Evolutionary conservation across 228 moss, liverwort and hornwort species (phyloP).

Genomic region (Sphagnum fallax): DNA sequence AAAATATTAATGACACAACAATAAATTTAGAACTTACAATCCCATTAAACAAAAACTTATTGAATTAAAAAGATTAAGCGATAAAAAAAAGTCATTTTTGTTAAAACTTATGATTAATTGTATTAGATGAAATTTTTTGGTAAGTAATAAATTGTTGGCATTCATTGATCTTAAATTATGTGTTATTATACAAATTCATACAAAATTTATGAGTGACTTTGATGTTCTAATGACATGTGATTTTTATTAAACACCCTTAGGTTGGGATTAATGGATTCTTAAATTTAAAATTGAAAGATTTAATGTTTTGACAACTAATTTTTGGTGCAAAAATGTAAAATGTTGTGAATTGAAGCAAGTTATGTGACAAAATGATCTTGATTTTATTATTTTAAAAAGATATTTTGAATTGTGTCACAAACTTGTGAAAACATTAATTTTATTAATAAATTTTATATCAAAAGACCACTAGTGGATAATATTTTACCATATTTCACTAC

Average conservation of each 20-base stretch:
- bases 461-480: no score
- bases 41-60: not conserved
- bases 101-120: not conserved
- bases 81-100: not conserved
- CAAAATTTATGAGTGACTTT: not conserved
- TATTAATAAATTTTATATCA: no score
- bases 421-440: not conserved
- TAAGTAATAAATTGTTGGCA: not conserved
- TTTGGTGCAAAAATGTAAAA: not conserved
- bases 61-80: not conserved
- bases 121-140: not conserved
- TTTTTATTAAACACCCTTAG: not conserved
- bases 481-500: no score
- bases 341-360: not conserved
- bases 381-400: not conserved
- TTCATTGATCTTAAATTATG: not conserved
- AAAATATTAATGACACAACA: not conserved
- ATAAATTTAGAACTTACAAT: not conserved
- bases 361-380: not conserved
- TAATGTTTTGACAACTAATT: not conserved
- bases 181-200: not conserved
- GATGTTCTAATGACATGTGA: not conserved
- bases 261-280: not conserved
- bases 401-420: not conserved
- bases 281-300: not conserved